A percentile compares a stretch with the other conserved stretches of the same genome.
Evolutionary conservation across 1,139 yeast species (phyloP).

Genomic region (Candida tropicalis): DNA sequence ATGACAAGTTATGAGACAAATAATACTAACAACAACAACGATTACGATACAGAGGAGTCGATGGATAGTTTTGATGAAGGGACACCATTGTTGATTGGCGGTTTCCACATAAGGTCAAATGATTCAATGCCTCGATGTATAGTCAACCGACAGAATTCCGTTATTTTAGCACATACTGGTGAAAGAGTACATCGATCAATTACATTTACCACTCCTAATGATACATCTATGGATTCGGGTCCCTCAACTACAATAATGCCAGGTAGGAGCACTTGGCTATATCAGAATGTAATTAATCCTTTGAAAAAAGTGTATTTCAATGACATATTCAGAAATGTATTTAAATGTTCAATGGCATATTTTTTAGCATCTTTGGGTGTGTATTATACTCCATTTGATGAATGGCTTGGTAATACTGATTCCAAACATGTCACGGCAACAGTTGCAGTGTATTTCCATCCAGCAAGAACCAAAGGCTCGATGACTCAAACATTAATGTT

Average conservation of each 20-base stretch:
- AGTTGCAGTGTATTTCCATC: slow-evolving; percentile 83
- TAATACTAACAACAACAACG: not conserved
- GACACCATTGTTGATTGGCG: not conserved
- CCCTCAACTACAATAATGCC: not conserved
- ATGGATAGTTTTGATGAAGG: slow-evolving; percentile 8
- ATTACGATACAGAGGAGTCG: slow-evolving; percentile 6
- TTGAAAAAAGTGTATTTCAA: slow-evolving; percentile 17
- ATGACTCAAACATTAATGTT: slow-evolving; percentile 75
- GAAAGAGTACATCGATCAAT: slow-evolving; percentile 40
- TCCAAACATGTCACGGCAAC: slow-evolving; percentile 84
- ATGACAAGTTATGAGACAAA: slow-evolving; percentile 3
- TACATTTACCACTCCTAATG: slow-evolving; percentile 13
- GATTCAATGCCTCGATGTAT: slow-evolving; percentile 15
- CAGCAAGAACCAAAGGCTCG: slow-evolving; percentile 76
- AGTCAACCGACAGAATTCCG: slow-evolving; percentile 34
- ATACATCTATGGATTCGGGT: slow-evolving; percentile 1
- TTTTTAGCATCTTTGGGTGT: slow-evolving; percentile 74
- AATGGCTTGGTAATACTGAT: slow-evolving; percentile 64
- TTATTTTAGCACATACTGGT: slow-evolving; percentile 44
- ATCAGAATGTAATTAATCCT: slow-evolving; percentile 3
- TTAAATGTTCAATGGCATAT: slow-evolving; percentile 75
- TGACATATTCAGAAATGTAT: slow-evolving; percentile 34
- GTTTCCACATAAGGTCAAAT: slow-evolving; percentile 11
- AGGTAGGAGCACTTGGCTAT: not conserved
- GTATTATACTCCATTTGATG: slow-evolving; percentile 60